phyloP scores from a whole-genome alignment of 2,329 filamentous ascomycete species.

The Dryadomyces quercus-mongolicae region DNA sequence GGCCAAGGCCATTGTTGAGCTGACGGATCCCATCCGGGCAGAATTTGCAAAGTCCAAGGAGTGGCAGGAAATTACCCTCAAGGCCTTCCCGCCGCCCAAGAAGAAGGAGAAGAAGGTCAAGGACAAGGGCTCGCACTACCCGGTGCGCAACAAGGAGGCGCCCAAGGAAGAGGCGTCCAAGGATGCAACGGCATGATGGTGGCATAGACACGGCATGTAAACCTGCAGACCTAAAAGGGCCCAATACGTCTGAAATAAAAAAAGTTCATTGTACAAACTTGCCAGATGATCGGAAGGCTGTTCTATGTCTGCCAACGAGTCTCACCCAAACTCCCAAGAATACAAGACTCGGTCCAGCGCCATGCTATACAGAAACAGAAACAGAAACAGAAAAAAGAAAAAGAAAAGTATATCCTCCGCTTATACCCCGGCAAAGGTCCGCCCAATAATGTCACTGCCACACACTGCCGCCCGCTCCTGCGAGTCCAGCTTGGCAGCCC shows the following conservation, averaged over 20 bases:
- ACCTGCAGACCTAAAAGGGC: too few relatives aligned
- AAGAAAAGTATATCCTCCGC: neutral
- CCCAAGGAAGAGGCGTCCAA: neutral
- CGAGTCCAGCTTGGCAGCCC: constrained; percentile 11
- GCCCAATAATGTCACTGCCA: constrained; percentile 11
- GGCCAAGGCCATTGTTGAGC: constrained; percentile 55
- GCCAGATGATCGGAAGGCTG: too few relatives aligned
- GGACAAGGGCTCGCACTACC: constrained; percentile 15
- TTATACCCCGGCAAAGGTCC: constrained; percentile 14
- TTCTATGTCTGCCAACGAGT: too few relatives aligned
- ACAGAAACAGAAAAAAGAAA: neutral
- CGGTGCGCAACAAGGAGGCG: constrained; percentile 11
- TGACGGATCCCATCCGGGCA: constrained; percentile 66
- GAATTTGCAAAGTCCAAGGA: constrained; percentile 59
- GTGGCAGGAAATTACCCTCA: constrained; percentile 66
- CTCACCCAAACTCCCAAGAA: neutral
- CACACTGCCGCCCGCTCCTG: constrained; percentile 12
- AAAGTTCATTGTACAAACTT: too few relatives aligned
- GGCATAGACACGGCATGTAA: neutral
- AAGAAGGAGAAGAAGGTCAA: constrained; percentile 39
- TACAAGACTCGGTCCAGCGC: neutral
- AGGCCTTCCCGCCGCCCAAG: constrained; percentile 67
- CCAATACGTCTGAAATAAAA: neutral
- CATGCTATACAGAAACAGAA: neutral
- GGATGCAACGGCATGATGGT: neutral